Percentiles rank a stretch among this genome's conserved stretches.
Evolutionary conservation across 352 stramenopile species (phyloP).

Genomic region (Blastocystis sp.): DNA sequence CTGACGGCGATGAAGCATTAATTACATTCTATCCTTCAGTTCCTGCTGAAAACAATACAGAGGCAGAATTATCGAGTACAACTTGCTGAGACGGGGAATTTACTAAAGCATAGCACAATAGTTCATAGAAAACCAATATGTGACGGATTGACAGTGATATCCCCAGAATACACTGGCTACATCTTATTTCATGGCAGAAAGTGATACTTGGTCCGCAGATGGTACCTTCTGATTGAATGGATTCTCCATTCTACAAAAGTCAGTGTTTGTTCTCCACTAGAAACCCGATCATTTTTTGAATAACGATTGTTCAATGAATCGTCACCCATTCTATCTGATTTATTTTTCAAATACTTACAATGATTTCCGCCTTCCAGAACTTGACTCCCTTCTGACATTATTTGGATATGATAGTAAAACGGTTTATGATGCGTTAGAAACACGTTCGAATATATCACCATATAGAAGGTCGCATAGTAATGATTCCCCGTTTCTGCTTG

Average conservation of each 20-base stretch:
- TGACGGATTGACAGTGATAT: neutral
- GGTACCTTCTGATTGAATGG: neutral
- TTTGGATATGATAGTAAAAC: conserved; percentile 67
- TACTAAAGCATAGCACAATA: neutral
- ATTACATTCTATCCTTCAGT: neutral
- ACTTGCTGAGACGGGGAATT: neutral
- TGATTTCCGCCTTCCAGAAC: conserved; percentile 74
- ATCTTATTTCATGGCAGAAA: neutral
- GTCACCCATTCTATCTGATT: conserved; percentile 25
- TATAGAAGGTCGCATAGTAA: neutral
- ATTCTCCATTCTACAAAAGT: conserved; percentile 15
- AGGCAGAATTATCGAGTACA: neutral
- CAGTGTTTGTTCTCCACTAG: neutral
- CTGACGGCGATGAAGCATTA: neutral
- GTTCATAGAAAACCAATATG: neutral
- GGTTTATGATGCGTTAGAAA: conserved; percentile 65
- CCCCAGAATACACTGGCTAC: neutral
- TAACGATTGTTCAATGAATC: neutral
- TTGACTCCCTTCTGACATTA: conserved; percentile 73
- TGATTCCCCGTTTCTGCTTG: conserved; percentile 68
- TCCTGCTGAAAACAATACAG: neutral
- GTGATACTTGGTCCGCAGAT: neutral
- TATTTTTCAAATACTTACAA: conserved; percentile 53
- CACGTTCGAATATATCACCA: neutral
- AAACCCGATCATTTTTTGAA: conserved; percentile 28